Evolutionary conservation across 140 eudicot genomes (phyloP), one percentile per base, ranked within the genome.

Genomic region (Senecio squalidus): DNA sequence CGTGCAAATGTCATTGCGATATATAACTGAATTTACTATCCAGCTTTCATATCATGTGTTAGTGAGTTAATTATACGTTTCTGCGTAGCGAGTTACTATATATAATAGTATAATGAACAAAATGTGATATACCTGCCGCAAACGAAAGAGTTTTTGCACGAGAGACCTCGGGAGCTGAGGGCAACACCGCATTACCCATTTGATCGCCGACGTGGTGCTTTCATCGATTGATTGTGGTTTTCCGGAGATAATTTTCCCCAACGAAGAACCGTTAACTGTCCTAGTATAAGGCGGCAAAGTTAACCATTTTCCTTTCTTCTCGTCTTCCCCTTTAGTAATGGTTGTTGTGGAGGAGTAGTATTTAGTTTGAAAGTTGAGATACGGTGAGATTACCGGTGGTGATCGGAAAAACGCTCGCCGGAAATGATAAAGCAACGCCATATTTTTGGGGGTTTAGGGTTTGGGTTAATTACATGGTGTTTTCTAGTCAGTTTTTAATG

Each of bases 121-220:
- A n/a, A 28, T 7, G 48, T 22, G 16, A 33, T 9, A 56, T 39
- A 91, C 98, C 95, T 88, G 95, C 78, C 99, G 71, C 56, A 92
- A 70, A 13, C 99, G 95, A 43, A 92, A 92, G 24, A 92, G 88
- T 56, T 92, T 92, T 57, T 92, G 95, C 8, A 92, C 95, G 17
- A 92, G 94, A 9, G 86, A 81, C 74, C 80, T 78, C 4, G 96
- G 96, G 17, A 92, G 72, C 55, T 82, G 73, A 31, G 99, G 99
- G 74, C 96, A 82, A 68, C 96, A 92, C 38, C 74, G 66, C n/a
- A 62, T 77, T 0, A 92, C 89, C 99, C 99, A 92, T 62, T 87
- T 87, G 10, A 87, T 53, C 45, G 99, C 96, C 57, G 96, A 81
- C 70, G 71, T 64, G 44, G 62, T 64, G 41, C 53, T 34, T 8